These are phyloP conservation scores for Tylopilus sp. DNA, from an alignment of 768 basidiomycete species.

Conservation along the genomic window DNA sequence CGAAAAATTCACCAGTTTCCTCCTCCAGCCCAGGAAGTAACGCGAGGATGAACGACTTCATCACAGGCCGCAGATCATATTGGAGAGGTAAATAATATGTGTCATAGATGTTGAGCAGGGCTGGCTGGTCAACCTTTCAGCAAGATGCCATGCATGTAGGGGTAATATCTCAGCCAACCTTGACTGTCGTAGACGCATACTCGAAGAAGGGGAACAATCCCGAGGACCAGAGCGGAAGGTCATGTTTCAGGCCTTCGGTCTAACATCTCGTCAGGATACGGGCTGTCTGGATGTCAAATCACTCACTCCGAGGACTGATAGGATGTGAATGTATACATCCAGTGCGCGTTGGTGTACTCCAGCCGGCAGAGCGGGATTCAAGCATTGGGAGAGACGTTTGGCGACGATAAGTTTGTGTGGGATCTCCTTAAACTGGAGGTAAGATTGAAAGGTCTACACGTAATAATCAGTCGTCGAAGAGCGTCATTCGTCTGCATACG, in stretches of 20 bases:
- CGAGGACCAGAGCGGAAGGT: conserved; percentile 91
- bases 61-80: conserved; percentile 75
- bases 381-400: conserved; percentile 91
- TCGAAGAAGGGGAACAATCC: conserved; percentile 99
- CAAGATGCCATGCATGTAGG: background rate
- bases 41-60: conserved; percentile 93
- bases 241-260: conserved; percentile 83
- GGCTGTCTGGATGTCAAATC: background rate
- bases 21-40: conserved; percentile 95
- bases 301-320: conserved; percentile 86
- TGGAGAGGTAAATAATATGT: conserved; percentile 89
- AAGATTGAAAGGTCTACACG: conserved; percentile 85
- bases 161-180: conserved; percentile 44
- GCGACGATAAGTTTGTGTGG: conserved; percentile 92
- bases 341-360: conserved; percentile 96
- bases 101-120: conserved; percentile 88
- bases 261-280: conserved; percentile 30
- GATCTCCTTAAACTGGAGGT: conserved; percentile 93
- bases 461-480: background rate
- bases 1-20: conserved; percentile 96
- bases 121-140: conserved; percentile 49
- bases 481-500: conserved; percentile 2
- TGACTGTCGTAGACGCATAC: conserved; percentile 98
- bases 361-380: conserved; percentile 95
- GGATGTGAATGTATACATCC: conserved; percentile 91